Base-by-base conservation (phyloP, 1,139 yeast genomes). In the Lodderomyces orthopsilosis region DNA sequence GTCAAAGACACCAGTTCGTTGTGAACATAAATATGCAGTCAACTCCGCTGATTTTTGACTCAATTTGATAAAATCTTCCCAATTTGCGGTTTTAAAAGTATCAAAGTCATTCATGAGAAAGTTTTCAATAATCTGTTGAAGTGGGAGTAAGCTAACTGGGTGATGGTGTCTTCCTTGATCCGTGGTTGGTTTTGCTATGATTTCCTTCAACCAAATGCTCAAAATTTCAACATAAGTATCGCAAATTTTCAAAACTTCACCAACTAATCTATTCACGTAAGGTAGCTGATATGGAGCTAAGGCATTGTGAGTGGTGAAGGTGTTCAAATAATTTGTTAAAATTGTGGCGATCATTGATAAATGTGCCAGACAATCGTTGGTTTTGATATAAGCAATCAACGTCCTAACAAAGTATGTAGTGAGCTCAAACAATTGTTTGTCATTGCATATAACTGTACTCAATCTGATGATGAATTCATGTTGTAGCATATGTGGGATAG, bases 161-260 rank as follows among this genome's bases (percentile, higher is more conserved):
- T 28, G 32, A 14, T 9, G 32, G n/a, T 17, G 17, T 28, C 8
- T 13, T 13, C 18, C 32, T n/a, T 13, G 6, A 10, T n/a, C n/a
- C 4, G n/a, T 28, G 17, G 7, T 14, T 5, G 32, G 4, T 13
- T 4, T 5, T 5, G 8, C 3, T 4, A 17, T 14, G 18, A 13
- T 4, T 7, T 19, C 18, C 5, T 4, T 30, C 9, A 36, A 24
- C 39, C 39, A 36, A 6, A 14, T 10, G 21, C 8, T 17, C 14
- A 36, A 26, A 2, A 24, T 24, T 4, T 36, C 32, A 8, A 5
- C 17, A 17, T 36, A 12, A 2, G 13, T 7, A 2, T 42, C 30
- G 17, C 41, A 44, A 10, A 44, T 38, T 33, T 36, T 41, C 12
- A 44, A 30, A 13, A 24, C 35, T 18, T 44, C 38, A 7, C 40